These are phyloP conservation scores for Vigna angularis DNA, from an alignment of 306 rosid species.

Conservation along the genomic window DNA sequence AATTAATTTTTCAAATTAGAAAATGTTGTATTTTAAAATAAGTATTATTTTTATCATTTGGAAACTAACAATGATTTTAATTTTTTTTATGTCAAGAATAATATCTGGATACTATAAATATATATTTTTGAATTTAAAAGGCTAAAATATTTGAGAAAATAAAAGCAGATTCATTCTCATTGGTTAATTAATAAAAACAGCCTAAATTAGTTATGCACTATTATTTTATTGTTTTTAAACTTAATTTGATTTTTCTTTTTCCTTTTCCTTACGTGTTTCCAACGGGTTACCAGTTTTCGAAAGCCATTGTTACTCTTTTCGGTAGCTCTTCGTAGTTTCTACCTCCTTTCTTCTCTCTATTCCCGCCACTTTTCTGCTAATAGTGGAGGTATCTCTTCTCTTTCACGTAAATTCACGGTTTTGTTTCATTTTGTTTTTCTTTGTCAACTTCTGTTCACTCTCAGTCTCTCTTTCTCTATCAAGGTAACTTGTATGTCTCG, in stretches of 20 bases:
- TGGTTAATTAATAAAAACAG: too few relatives aligned
- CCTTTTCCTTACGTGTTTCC: constrained; percentile 49
- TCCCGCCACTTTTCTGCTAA: constrained; percentile 72
- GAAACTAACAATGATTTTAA: too few relatives aligned
- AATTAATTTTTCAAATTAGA: too few relatives aligned
- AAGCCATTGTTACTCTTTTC: constrained; percentile 22
- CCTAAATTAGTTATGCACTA: not conserved
- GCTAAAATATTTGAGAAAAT: too few relatives aligned
- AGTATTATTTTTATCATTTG: too few relatives aligned
- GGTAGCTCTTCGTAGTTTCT: not conserved
- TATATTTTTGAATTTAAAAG: too few relatives aligned
- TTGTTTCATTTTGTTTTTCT: not conserved
- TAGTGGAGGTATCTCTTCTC: constrained; percentile 56
- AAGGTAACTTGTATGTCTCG: not conserved
- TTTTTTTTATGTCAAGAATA: too few relatives aligned
- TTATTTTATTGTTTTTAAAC: constrained; percentile 1
- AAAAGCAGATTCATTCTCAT: too few relatives aligned
- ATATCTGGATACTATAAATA: too few relatives aligned
- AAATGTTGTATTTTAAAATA: too few relatives aligned
- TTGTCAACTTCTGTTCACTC: not conserved
- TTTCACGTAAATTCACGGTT: constrained; percentile 14
- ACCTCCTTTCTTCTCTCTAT: constrained; percentile 62
- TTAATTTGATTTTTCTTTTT: constrained; percentile 31
- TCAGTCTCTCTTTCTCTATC: not conserved
- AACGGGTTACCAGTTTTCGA: constrained; percentile 69